Base-by-base conservation (phyloP, 2,329 filamentous ascomycete species). In the Aspergillus unguis region DNA sequence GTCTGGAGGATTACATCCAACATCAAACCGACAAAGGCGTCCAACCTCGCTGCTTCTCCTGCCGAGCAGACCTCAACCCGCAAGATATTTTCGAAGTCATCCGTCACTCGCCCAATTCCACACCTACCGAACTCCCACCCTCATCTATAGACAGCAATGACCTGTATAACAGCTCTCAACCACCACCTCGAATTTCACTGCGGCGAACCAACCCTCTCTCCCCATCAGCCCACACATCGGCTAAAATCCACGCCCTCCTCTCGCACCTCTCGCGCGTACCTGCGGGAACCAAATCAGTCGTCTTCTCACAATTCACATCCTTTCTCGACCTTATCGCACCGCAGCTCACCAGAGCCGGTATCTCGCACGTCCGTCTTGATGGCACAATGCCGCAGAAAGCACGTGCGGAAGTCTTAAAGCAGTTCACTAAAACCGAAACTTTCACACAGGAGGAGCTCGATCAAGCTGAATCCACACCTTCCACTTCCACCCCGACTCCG, bases 271-370 rank as follows among this genome's bases (percentile, higher is more conserved):
- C 87, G 38, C 75, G 77, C 1, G 73, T 95, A 6, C 84, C 87
- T n/a, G 82, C 85, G 0, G 77, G 71, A 4, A 87, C 86, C 44
- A 97, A 96, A 72, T 90, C 88, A 1, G 92, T 97, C 25, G 86
- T 99, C 31, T 99, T 99, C 74, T 94, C 88, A 52, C 94, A 99
- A 71, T 99, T 99, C 71, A 99, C 94, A 0, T 95, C 92, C 0
- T 99, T 97, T 70, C 83, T 99, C 61, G 86, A 91, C 58, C 83
- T 99, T 9, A 95, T 99, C 58, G 87, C 91, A 59, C 88, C 90
- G 0, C 89, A 90, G 0, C 81, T 99, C 3, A 69, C 76, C 1
- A 81, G 84, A 38, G 84, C 85, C 10, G 85, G 87, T 36, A 88
- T 99, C 64, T 78, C 80, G 0, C 89, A 86, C 65, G 78, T 97